These are phyloP conservation scores for Pestalotiopsis sp. DNA, from an alignment of 2,329 filamentous ascomycete genomes.

Conservation along the genomic window DNA sequence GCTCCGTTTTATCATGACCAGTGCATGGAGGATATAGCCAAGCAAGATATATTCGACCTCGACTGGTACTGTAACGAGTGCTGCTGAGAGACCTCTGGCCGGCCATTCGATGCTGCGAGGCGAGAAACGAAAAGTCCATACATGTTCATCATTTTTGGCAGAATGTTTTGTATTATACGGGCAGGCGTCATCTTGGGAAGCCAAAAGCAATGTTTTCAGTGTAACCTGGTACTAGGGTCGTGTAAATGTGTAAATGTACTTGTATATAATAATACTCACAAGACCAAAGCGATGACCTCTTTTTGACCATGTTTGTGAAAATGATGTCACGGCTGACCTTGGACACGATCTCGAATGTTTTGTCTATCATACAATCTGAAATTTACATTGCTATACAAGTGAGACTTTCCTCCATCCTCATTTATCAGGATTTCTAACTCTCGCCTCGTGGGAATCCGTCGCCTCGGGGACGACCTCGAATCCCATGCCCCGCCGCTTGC, in stretches of 20 bases:
- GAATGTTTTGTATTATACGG: too few relatives aligned
- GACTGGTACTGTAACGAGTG: constrained; percentile 51
- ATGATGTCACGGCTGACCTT: background rate
- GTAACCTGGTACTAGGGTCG: too few relatives aligned
- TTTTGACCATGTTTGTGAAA: background rate
- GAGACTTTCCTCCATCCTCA: background rate
- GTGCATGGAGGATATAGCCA: constrained; percentile 43
- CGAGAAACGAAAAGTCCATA: background rate
- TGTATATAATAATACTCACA: too few relatives aligned
- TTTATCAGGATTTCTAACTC: constrained; percentile 34
- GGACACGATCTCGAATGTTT: background rate
- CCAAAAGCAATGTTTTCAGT: too few relatives aligned
- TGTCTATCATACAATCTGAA: background rate
- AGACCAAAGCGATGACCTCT: too few relatives aligned
- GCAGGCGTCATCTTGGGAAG: too few relatives aligned
- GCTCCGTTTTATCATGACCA: constrained; percentile 51
- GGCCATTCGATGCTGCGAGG: background rate
- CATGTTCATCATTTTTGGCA: background rate
- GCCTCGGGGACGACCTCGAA: constrained; percentile 53
- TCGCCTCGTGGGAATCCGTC: constrained; percentile 46
- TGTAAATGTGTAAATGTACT: too few relatives aligned
- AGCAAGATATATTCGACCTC: constrained; percentile 37
- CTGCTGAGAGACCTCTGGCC: constrained; percentile 13
- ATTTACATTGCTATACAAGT: background rate
- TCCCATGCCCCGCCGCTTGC: constrained; percentile 59